Evolutionary conservation across 768 basidiomycete genomes (phyloP).

Genomic region (Panaeolus cyanescens): DNA sequence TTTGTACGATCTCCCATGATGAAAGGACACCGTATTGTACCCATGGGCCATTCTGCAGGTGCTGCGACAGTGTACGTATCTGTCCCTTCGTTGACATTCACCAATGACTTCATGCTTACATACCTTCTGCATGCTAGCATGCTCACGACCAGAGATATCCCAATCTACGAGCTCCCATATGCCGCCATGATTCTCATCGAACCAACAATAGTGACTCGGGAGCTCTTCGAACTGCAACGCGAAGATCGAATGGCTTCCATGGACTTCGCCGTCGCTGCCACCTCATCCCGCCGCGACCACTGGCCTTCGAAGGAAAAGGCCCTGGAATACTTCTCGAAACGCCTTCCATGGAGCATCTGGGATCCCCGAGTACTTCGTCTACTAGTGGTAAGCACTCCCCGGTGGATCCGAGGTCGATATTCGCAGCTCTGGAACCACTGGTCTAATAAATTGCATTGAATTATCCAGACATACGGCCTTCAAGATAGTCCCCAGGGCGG

Average conservation of each 20-base stretch:
- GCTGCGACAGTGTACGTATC: slow-evolving; percentile 37
- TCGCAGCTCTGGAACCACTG: background rate
- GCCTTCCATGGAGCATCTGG: slow-evolving; percentile 49
- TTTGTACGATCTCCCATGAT: slow-evolving; percentile 34
- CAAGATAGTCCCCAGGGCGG: slow-evolving; percentile 23
- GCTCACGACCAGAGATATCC: slow-evolving; percentile 36
- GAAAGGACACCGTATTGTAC: slow-evolving; percentile 36
- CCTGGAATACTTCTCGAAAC: slow-evolving; percentile 40
- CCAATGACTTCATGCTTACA: background rate
- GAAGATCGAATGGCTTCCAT: slow-evolving; percentile 40
- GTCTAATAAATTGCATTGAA: background rate
- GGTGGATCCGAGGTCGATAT: background rate
- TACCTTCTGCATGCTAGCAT: slow-evolving; percentile 25
- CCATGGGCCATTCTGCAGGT: slow-evolving; percentile 47
- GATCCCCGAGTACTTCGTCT: slow-evolving; percentile 39
- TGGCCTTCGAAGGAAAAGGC: slow-evolving; percentile 47
- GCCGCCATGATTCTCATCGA: slow-evolving; percentile 45
- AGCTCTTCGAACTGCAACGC: slow-evolving; percentile 35
- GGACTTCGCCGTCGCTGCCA: slow-evolving; percentile 36
- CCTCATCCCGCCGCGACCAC: slow-evolving; percentile 34
- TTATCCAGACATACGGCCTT: slow-evolving; percentile 36
- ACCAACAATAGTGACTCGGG: slow-evolving; percentile 40
- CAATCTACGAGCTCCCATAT: slow-evolving; percentile 27
- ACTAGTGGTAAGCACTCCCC: slow-evolving; percentile 35
- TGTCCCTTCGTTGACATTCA: background rate